Percentiles rank a stretch among this genome's conserved stretches.
These are phyloP conservation scores for Trichoderma lentiforme DNA, from an alignment of 2,329 filamentous ascomycete species.

Conservation along the genomic window DNA sequence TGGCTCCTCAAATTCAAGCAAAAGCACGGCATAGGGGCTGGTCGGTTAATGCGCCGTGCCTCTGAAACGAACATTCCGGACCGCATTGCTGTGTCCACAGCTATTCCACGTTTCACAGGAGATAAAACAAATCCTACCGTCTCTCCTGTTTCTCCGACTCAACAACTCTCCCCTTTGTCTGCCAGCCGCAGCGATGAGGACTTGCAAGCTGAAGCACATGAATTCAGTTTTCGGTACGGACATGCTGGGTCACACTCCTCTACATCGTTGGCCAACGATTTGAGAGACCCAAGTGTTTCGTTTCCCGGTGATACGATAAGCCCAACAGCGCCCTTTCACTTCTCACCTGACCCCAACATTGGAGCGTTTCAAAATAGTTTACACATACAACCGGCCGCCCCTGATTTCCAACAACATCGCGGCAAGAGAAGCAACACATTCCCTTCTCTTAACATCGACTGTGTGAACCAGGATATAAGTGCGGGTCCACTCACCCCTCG, in stretches of 20 bases:
- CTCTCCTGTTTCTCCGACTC: slow-evolving; percentile 70
- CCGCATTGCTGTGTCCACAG: slow-evolving; percentile 54
- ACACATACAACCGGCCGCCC: slow-evolving; percentile 32
- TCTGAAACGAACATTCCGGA: slow-evolving; percentile 71
- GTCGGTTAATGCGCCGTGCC: slow-evolving; percentile 52
- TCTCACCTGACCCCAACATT: slow-evolving; percentile 69
- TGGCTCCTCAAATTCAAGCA: slow-evolving; percentile 97
- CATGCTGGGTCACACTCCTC: slow-evolving; percentile 35
- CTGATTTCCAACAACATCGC: slow-evolving; percentile 64
- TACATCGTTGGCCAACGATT: slow-evolving; percentile 33
- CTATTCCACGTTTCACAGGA: slow-evolving; percentile 31
- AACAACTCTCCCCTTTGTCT: slow-evolving; percentile 65
- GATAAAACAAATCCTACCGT: slow-evolving; percentile 52
- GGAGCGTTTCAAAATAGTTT: slow-evolving; percentile 56
- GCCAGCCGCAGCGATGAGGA: slow-evolving; percentile 68
- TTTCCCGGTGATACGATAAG: slow-evolving; percentile 71
- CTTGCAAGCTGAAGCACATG: slow-evolving; percentile 43
- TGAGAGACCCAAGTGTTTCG: slow-evolving; percentile 40
- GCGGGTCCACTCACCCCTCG: slow-evolving; percentile 50
- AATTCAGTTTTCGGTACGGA: slow-evolving; percentile 34
- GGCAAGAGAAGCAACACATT: slow-evolving; percentile 75
- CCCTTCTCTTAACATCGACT: slow-evolving; percentile 65
- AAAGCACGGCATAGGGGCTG: slow-evolving; percentile 63
- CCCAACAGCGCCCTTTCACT: slow-evolving; percentile 69
- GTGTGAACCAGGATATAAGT: slow-evolving; percentile 41